A percentile compares a stretch with the other conserved stretches of the same genome.
phyloP scores from a whole-genome alignment of 768 basidiomycete species.

The Mycena albidolilacea region DNA sequence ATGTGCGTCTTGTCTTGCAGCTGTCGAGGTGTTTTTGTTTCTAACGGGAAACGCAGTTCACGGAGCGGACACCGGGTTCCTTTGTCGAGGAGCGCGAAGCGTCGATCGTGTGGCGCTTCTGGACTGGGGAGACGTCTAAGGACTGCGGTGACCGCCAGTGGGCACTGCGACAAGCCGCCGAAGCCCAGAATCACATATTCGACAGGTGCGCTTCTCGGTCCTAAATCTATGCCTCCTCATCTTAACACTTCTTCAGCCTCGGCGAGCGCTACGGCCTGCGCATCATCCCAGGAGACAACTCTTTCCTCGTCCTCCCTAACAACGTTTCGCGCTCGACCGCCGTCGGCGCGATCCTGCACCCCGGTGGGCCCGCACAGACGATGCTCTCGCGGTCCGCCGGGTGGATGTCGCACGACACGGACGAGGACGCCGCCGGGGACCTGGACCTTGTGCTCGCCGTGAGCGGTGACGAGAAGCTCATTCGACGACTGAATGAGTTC shows the following conservation, averaged over 20 bases:
- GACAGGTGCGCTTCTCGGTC: slow-evolving; percentile 64
- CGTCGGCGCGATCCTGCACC: slow-evolving; percentile 83
- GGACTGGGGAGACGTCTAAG: slow-evolving; percentile 64
- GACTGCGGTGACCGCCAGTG: slow-evolving; percentile 77
- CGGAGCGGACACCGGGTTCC: slow-evolving; percentile 89
- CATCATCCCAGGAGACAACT: slow-evolving; percentile 85
- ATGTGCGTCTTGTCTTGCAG: slow-evolving; percentile 65
- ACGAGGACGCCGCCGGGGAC: slow-evolving; percentile 47
- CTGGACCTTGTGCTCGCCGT: slow-evolving; percentile 44
- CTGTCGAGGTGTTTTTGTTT: background rate
- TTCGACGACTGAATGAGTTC: slow-evolving; percentile 82
- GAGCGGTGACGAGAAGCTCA: slow-evolving; percentile 83
- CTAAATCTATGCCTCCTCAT: background rate
- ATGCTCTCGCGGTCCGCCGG: slow-evolving; percentile 52
- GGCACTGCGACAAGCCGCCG: slow-evolving; percentile 90
- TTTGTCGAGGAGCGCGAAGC: slow-evolving; percentile 89
- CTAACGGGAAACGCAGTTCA: slow-evolving; percentile 67
- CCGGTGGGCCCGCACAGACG: slow-evolving; percentile 65
- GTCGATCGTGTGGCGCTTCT: slow-evolving; percentile 89
- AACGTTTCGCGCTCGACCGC: slow-evolving; percentile 89
- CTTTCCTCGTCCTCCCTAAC: slow-evolving; percentile 87
- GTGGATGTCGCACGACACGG: slow-evolving; percentile 59
- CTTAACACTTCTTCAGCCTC: slow-evolving; percentile 57
- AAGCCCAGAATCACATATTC: slow-evolving; percentile 94
- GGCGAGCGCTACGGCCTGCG: slow-evolving; percentile 88